Evolutionary conservation across 306 rosid genomes (phyloP), one percentile per base, ranked within the genome.

Genomic region (Ormosia semicastrata): DNA sequence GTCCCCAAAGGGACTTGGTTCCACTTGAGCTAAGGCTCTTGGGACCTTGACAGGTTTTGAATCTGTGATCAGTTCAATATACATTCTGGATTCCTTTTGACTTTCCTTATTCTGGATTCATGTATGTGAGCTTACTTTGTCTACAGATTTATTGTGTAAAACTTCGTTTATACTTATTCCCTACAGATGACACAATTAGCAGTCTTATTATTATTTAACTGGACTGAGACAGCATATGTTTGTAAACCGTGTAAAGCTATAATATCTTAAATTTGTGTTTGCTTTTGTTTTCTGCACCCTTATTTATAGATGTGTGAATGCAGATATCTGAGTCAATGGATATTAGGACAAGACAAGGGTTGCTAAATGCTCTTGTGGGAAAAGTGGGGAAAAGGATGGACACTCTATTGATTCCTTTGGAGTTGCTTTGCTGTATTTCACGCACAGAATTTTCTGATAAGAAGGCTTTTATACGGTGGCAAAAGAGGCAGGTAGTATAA

Each of bases 301-400:
- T 53, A 72, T 79, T 36, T 60, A 59, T 75, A 30, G 15, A 60
- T 47, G n/a, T 68, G 57, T 71, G 73, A 57, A 37, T 90, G 89
- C 83, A 95, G 99, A 93, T 95, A 86, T 81, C 99, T 1, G 98
- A 95, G 82, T 85, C 91, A 36, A 89, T 88, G 93, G 99, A 95
- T 87, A 89, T 93, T 69, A 90, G 94, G 85, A 93, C 98, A 75
- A 90, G 94, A 83, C 94, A 93, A 87, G 99, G 98, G 78, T 88
- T 95, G 80, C 93, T 95, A 53, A 95, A 92, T 89, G 99, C 97
- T 75, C 94, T 93, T 34, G 89, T 90, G 67, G 98, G 98, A 70
- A 95, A 95, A 89, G 90, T 75, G 75, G 99, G 99, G 68, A 95
- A 93, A 88, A 88, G 98, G 88, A 95, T 95, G 99, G 99, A 95